These are phyloP conservation scores for Candida patagonica DNA, from an alignment of 805 yeast genomes.

Conservation along the genomic window DNA sequence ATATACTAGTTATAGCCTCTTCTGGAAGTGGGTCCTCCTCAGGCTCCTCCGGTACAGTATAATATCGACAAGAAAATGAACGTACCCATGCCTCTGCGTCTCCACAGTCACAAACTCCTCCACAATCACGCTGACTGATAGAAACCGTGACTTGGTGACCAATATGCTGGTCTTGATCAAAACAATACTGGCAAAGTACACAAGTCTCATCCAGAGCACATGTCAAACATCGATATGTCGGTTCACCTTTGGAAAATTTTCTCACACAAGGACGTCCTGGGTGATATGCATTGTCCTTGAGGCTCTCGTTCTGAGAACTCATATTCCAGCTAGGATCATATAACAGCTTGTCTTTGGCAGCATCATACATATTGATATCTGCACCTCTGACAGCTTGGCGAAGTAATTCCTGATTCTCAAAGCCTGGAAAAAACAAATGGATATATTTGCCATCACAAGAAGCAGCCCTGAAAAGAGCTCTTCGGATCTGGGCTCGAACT, in stretches of 20 bases:
- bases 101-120: conserved; percentile 86
- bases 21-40: conserved; percentile 34
- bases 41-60: conserved; percentile 23
- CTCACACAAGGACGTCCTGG: conserved; percentile 64
- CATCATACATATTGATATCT: neutral
- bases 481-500: conserved; percentile 25
- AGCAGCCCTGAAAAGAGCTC: conserved; percentile 36
- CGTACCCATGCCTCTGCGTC: conserved; percentile 75
- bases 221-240: conserved; percentile 64
- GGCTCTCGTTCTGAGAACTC: conserved; percentile 3
- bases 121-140: conserved; percentile 49
- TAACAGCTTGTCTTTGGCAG: neutral
- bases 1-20: conserved; percentile 33
- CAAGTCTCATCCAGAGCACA: conserved; percentile 78
- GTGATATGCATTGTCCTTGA: conserved; percentile 33
- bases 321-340: neutral
- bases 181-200: conserved; percentile 74
- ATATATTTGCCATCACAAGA: conserved; percentile 35
- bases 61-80: conserved; percentile 41
- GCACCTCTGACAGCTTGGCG: neutral
- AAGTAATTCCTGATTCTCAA: conserved; percentile 1
- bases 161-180: conserved; percentile 53
- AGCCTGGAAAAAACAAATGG: conserved; percentile 31
- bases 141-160: conserved; percentile 64
- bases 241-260: conserved; percentile 68